Evolutionary conservation across 768 basidiomycete species (phyloP).

Genomic region (Serendipita sp.): DNA sequence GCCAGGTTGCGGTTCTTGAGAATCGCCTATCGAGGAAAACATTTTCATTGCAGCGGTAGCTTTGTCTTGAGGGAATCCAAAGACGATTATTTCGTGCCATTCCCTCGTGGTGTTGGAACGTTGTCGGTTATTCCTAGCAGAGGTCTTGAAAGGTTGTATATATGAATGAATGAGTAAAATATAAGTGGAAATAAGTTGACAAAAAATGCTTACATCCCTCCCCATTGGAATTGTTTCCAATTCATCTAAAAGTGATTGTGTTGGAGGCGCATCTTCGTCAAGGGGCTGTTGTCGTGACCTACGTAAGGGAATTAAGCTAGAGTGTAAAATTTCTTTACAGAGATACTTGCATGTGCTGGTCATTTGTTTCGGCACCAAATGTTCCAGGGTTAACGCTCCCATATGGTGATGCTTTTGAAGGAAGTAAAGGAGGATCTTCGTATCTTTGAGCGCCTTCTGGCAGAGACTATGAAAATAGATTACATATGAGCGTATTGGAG

Average conservation of each 20-base stretch:
- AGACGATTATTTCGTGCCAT: slow-evolving; percentile 48
- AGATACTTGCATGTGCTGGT: slow-evolving; percentile 29
- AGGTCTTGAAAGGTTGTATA: neutral
- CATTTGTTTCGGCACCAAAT: slow-evolving; percentile 69
- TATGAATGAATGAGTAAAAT: neutral
- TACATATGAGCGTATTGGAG: neutral
- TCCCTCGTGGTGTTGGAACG: neutral
- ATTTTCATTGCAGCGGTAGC: slow-evolving; percentile 31
- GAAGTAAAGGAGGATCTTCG: slow-evolving; percentile 60
- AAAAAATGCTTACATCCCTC: neutral
- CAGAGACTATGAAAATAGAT: slow-evolving; percentile 15
- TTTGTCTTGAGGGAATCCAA: slow-evolving; percentile 76
- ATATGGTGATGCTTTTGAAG: slow-evolving; percentile 59
- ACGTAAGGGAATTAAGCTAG: slow-evolving; percentile 7
- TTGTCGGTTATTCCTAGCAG: neutral
- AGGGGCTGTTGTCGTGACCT: slow-evolving; percentile 44
- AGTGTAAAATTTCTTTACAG: neutral
- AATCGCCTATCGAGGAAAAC: slow-evolving; percentile 34
- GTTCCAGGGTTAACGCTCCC: slow-evolving; percentile 47
- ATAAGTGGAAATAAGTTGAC: neutral
- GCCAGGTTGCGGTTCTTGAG: slow-evolving; percentile 52
- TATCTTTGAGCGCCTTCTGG: slow-evolving; percentile 45
- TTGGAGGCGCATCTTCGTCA: slow-evolving; percentile 72
- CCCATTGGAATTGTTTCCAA: slow-evolving; percentile 1
- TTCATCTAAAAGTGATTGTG: slow-evolving; percentile 53